Evolutionary conservation across 2,329 filamentous ascomycete species (phyloP).

Genomic region (Venturiaceae sp.): DNA sequence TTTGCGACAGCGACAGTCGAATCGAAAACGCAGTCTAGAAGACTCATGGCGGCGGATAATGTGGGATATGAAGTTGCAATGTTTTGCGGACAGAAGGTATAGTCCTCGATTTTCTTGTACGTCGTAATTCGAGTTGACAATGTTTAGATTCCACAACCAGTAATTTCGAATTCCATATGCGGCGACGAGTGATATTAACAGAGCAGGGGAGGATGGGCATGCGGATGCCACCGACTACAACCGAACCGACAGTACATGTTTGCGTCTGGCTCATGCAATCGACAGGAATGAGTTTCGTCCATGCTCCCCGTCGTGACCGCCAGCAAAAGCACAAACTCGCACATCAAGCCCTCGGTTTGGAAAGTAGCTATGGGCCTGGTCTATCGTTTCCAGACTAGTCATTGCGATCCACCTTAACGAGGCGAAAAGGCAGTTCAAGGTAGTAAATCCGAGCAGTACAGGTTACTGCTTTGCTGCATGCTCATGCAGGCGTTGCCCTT

Average conservation of each 20-base stretch:
- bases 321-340: neutral
- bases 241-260: neutral
- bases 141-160: no score
- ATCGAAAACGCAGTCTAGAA: constrained; percentile 4
- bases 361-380: neutral
- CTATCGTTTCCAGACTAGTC: neutral
- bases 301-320: neutral
- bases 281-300: neutral
- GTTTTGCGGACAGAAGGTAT: no score
- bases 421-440: neutral
- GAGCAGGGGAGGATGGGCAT: no score
- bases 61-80: no score
- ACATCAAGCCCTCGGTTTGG: neutral
- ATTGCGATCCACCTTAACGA: neutral
- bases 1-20: neutral
- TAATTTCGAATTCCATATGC: neutral
- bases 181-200: neutral
- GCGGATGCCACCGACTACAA: neutral
- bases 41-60: neutral
- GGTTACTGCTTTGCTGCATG: neutral
- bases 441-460: neutral
- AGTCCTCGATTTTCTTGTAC: no score
- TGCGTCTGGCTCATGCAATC: neutral
- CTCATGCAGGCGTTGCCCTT: neutral
- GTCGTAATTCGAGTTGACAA: no score